Percentiles rank a stretch among this genome's conserved stretches.
Evolutionary conservation across 202 grass and related monocot genomes (phyloP).

Genomic region (Setaria italica): DNA sequence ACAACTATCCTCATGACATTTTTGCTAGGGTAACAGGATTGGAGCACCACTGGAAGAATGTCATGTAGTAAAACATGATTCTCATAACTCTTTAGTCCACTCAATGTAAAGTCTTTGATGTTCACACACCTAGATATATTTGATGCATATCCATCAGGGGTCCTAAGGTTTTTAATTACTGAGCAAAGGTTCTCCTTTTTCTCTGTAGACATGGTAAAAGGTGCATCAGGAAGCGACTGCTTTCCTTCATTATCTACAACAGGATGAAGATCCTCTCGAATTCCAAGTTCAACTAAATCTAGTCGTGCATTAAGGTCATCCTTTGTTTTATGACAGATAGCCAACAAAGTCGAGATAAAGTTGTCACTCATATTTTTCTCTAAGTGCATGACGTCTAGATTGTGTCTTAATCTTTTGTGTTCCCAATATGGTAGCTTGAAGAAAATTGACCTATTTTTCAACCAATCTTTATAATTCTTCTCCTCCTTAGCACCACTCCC

Average conservation of each 20-base stretch:
- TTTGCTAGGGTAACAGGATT: not conserved
- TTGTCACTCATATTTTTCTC: slow-evolving; percentile 55
- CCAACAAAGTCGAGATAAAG: slow-evolving; percentile 21
- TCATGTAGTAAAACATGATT: slow-evolving; percentile 25
- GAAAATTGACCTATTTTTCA: slow-evolving; percentile 42
- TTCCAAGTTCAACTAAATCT: slow-evolving; percentile 35
- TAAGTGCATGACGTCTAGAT: slow-evolving; percentile 56
- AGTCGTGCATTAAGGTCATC: not conserved
- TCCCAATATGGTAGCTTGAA: slow-evolving; percentile 43
- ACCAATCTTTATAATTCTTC: not conserved
- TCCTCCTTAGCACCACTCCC: not conserved
- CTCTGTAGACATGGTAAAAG: slow-evolving; percentile 25
- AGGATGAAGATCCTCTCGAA: slow-evolving; percentile 26
- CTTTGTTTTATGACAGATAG: slow-evolving; percentile 33
- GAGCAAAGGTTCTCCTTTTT: slow-evolving; percentile 31
- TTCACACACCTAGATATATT: slow-evolving; percentile 36
- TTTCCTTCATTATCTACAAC: not conserved
- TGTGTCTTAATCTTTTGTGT: slow-evolving; percentile 27
- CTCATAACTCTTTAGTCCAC: not conserved
- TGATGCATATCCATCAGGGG: not conserved
- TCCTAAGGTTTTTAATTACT: slow-evolving; percentile 22
- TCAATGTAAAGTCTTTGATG: slow-evolving; percentile 16
- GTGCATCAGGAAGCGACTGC: not conserved
- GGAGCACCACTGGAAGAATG: slow-evolving; percentile 34
- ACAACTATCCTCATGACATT: slow-evolving; percentile 14